Conservation (phyloP, 805 yeast genomes). For the Blastobotrys americana region DNA sequence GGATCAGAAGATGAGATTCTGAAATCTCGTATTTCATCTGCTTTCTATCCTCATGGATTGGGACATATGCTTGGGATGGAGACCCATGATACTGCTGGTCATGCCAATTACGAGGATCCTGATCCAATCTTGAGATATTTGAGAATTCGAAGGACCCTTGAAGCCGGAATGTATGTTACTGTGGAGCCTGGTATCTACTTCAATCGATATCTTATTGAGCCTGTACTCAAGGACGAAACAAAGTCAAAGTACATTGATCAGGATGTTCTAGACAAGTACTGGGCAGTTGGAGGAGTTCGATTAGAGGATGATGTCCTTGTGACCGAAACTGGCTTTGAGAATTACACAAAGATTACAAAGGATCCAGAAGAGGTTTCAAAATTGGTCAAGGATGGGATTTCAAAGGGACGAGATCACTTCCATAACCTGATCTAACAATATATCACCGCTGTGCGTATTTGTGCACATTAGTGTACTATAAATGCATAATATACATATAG, state of each 20-base stretch:
- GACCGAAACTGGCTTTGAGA: slow-evolving; percentile 69
- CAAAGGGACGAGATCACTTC: slow-evolving; percentile 55
- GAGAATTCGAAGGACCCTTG: slow-evolving; percentile 68
- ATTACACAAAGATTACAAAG: slow-evolving; percentile 73
- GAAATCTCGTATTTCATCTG: slow-evolving; percentile 60
- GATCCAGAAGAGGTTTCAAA: slow-evolving; percentile 76
- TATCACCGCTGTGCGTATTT: not conserved
- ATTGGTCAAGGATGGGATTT: slow-evolving; percentile 62
- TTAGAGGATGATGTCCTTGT: slow-evolving; percentile 89
- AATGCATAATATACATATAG: not conserved
- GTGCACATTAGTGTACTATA: not conserved
- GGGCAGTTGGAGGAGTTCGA: slow-evolving; percentile 94
- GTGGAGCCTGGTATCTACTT: slow-evolving; percentile 95
- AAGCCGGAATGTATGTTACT: slow-evolving; percentile 78
- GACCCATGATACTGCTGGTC: slow-evolving; percentile 93
- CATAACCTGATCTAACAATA: slow-evolving; percentile 41
- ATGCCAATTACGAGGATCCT: slow-evolving; percentile 76
- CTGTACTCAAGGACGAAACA: slow-evolving; percentile 39
- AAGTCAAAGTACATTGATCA: slow-evolving; percentile 53
- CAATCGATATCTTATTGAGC: slow-evolving; percentile 70
- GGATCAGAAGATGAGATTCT: slow-evolving; percentile 58
- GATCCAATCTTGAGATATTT: slow-evolving; percentile 70
- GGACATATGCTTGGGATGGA: slow-evolving; percentile 94
- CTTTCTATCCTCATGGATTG: slow-evolving; percentile 91
- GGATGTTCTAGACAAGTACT: slow-evolving; percentile 64